Percentiles rank a stretch among this genome's conserved stretches.
These are phyloP conservation scores for Cyberlindnera saturnus DNA, from an alignment of 805 yeast species.

Conservation along the genomic window DNA sequence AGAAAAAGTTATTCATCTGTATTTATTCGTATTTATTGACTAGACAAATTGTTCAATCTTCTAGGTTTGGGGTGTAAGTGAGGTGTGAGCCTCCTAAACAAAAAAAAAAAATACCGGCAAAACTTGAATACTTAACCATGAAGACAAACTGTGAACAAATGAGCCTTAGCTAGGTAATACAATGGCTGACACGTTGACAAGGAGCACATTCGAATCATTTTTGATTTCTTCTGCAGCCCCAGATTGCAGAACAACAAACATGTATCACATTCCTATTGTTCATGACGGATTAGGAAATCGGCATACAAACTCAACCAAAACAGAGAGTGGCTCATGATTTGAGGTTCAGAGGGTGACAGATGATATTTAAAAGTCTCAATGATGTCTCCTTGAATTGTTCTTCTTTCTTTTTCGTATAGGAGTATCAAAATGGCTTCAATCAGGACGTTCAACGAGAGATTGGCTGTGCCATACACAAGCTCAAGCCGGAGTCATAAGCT, in stretches of 20 bases:
- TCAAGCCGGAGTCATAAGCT: conserved; percentile 36
- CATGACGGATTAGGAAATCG: not conserved
- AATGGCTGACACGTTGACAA: no score
- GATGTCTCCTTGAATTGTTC: not conserved
- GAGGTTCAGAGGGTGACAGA: not conserved
- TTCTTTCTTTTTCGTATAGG: not conserved
- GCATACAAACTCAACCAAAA: not conserved
- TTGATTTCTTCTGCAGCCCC: no score
- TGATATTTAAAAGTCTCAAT: not conserved
- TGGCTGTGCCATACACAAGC: conserved; percentile 30
- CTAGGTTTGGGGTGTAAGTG: no score
- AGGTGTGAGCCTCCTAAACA: no score
- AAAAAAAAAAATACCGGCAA: no score
- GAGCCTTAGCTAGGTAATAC: no score
- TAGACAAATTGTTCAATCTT: no score
- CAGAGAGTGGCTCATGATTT: not conserved
- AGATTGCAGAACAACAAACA: not conserved
- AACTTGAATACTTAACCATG: no score
- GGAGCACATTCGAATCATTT: no score
- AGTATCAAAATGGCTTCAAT: not conserved
- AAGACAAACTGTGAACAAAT: no score
- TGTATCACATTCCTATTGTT: conserved; percentile 4
- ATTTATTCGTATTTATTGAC: no score
- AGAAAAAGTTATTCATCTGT: no score
- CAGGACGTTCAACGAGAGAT: conserved; percentile 14